phyloP scores from a whole-genome alignment of 2,329 filamentous ascomycete genomes.

The Parasarocladium wereldwijsianum region DNA sequence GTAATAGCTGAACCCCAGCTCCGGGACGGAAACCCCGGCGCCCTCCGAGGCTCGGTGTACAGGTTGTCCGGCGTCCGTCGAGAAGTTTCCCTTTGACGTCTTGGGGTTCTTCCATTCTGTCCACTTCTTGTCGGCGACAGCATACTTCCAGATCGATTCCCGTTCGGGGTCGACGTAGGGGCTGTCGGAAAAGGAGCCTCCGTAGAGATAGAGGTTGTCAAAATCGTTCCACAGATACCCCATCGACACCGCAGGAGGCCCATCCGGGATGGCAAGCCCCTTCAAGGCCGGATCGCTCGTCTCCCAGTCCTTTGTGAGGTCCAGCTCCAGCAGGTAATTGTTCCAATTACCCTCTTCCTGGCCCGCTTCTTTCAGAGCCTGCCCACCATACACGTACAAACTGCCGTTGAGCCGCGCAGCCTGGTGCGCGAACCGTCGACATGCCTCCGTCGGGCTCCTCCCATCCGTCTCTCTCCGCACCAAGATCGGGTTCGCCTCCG shows the following conservation, averaged over 20 bases:
- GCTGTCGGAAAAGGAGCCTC: slow-evolving; percentile 56
- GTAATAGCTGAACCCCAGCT: slow-evolving; percentile 59
- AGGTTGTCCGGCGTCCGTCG: slow-evolving; percentile 35
- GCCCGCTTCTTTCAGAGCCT: slow-evolving; percentile 38
- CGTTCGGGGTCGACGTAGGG: slow-evolving; percentile 40
- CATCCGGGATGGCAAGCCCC: slow-evolving; percentile 48
- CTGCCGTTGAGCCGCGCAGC: slow-evolving; percentile 61
- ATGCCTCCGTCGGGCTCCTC: slow-evolving; percentile 32
- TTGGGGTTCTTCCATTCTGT: slow-evolving; percentile 43
- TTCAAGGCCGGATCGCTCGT: slow-evolving; percentile 46
- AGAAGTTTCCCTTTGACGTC: slow-evolving; percentile 49
- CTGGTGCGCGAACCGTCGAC: slow-evolving; percentile 52
- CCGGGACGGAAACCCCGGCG: slow-evolving; percentile 54
- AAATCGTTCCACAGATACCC: slow-evolving; percentile 67
- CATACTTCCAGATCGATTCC: slow-evolving; percentile 57
- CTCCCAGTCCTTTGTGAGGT: slow-evolving; percentile 60
- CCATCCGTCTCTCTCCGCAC: slow-evolving; percentile 10
- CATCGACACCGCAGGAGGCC: slow-evolving; percentile 55
- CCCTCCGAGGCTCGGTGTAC: slow-evolving; percentile 62
- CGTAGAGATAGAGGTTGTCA: slow-evolving; percentile 56
- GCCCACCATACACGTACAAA: slow-evolving; percentile 62
- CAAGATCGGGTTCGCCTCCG: slow-evolving; percentile 30
- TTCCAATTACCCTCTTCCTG: slow-evolving; percentile 58
- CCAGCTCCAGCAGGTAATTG: slow-evolving; percentile 58
- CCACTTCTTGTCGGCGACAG: slow-evolving; percentile 45